Conservation (phyloP, 345 rosid species). For the Salix viminalis region DNA sequence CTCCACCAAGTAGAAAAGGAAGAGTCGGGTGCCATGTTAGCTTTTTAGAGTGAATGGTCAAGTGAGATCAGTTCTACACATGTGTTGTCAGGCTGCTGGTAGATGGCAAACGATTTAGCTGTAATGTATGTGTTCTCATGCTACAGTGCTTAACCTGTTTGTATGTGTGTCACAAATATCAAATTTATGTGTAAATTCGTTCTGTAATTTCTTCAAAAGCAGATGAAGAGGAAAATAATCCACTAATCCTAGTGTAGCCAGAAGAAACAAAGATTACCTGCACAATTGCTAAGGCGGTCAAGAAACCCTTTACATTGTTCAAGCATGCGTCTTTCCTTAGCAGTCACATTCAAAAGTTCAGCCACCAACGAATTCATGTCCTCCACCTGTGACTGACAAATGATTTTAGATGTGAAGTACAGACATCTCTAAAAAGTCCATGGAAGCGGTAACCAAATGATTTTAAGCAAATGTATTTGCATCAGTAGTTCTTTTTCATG, state of each 20-base stretch:
- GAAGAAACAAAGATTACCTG: constrained; percentile 51
- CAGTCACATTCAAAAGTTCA: constrained; percentile 60
- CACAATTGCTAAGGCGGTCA: constrained; percentile 60
- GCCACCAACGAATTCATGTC: constrained; percentile 55
- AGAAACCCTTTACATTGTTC: constrained; percentile 63
- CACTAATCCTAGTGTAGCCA: background rate
- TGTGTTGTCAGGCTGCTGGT: constrained; percentile 62
- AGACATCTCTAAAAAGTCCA: background rate
- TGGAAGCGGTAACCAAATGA: background rate
- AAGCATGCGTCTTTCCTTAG: constrained; percentile 62
- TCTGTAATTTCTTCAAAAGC: background rate
- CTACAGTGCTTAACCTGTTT: constrained; percentile 76
- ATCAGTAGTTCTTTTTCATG: background rate
- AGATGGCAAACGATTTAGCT: constrained; percentile 46
- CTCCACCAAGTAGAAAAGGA: constrained; percentile 34
- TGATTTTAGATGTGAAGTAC: background rate
- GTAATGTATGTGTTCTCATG: constrained; percentile 82
- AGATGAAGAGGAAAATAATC: background rate
- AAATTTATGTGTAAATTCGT: too few relatives aligned
- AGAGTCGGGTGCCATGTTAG: constrained; percentile 48
- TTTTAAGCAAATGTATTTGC: background rate
- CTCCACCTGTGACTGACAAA: constrained; percentile 55
- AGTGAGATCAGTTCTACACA: constrained; percentile 62
- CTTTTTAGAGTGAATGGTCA: constrained; percentile 59
- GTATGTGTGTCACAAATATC: background rate